phyloP scores from a whole-genome alignment of 2,329 filamentous ascomycete genomes.

The Beauveria scarabaeidicola region DNA sequence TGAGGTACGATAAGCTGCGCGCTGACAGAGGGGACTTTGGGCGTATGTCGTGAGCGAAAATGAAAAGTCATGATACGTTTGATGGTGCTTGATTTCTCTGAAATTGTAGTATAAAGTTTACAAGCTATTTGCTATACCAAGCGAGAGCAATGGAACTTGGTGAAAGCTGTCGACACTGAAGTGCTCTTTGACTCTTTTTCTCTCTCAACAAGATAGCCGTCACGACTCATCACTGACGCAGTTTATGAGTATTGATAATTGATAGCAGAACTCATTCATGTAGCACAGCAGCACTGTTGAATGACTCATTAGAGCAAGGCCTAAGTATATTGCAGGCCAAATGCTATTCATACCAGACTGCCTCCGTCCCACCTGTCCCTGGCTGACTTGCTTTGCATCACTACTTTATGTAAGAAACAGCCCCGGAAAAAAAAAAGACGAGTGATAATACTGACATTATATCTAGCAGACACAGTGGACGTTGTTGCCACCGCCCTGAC shows the following conservation, averaged over 20 bases:
- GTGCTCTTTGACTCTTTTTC: not conserved
- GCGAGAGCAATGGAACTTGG: not conserved
- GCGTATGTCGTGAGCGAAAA: not conserved
- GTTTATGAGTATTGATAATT: no score
- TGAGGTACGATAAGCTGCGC: conserved; percentile 15
- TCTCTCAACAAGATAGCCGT: no score
- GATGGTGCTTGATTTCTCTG: no score
- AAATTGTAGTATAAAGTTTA: no score
- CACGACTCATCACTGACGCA: no score
- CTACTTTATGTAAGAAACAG: not conserved
- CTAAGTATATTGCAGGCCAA: not conserved
- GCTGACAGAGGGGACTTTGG: not conserved
- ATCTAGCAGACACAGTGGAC: conserved; percentile 5
- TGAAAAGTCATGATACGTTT: no score
- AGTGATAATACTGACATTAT: not conserved
- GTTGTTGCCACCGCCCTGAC: not conserved
- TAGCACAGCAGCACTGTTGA: no score
- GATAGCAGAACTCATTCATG: no score
- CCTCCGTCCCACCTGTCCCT: not conserved
- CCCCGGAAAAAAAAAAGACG: not conserved
- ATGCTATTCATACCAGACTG: not conserved
- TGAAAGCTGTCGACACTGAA: not conserved
- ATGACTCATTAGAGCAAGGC: not conserved
- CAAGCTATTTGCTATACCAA: not conserved
- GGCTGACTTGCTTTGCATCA: not conserved